Percentiles rank a stretch among this genome's conserved stretches.
Conservation (phyloP, 331 rosid genomes). For the Acacia concinna region DNA sequence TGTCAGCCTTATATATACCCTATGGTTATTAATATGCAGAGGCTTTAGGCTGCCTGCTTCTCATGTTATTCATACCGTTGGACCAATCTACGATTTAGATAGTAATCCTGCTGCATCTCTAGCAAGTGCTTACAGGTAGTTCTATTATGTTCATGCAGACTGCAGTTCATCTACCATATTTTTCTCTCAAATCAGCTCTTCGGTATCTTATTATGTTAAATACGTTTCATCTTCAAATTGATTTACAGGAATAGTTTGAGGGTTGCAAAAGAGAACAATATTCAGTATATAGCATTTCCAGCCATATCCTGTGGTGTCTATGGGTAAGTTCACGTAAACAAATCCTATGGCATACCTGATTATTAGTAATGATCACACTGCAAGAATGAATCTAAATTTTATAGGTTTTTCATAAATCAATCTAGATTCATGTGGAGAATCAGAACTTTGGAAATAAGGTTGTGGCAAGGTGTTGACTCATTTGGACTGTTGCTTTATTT, state of each 20-base stretch:
- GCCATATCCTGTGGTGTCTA: conserved; percentile 89
- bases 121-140: conserved; percentile 77
- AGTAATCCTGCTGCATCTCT: conserved; percentile 59
- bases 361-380: neutral
- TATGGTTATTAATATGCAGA: conserved; percentile 43
- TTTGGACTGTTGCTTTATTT: conserved; percentile 21
- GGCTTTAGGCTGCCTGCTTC: conserved; percentile 76
- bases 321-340: conserved; percentile 55
- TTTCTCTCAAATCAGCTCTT: neutral
- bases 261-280: conserved; percentile 68
- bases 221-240: conserved; percentile 23
- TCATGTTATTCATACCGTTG: conserved; percentile 84
- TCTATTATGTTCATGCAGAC: neutral
- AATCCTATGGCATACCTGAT: neutral
- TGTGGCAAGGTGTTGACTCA: conserved; percentile 4
- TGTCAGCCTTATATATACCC: neutral
- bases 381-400: neutral
- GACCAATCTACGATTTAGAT: conserved; percentile 57
- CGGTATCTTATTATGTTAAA: neutral
- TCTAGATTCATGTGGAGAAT: neutral
- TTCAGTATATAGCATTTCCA: conserved; percentile 77
- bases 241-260: conserved; percentile 68
- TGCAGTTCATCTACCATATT: neutral
- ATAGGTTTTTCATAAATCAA: neutral
- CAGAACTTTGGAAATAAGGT: neutral